Evolutionary conservation across 179 eudicot species (phyloP).

Genomic region (Pouteria campechiana): DNA sequence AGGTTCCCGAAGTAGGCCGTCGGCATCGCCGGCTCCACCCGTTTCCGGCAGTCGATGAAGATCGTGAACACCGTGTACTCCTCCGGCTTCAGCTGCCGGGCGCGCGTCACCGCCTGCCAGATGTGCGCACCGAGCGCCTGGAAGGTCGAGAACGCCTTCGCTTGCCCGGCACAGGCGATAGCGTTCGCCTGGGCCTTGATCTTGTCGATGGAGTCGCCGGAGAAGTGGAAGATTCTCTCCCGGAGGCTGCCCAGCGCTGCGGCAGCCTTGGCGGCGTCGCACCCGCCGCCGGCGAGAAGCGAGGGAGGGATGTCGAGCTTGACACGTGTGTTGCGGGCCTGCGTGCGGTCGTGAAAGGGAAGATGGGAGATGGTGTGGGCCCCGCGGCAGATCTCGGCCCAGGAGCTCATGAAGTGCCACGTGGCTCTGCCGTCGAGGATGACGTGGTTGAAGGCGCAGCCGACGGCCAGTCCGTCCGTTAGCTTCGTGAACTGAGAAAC

Average conservation of each 20-base stretch:
- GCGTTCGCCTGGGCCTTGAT: conserved; percentile 47
- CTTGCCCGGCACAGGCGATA: conserved; percentile 11
- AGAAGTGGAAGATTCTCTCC: conserved; percentile 65
- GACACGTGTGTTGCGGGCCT: conserved; percentile 72
- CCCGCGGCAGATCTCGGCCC: conserved; percentile 79
- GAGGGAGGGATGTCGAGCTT: conserved; percentile 51
- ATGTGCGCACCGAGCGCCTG: conserved; percentile 77
- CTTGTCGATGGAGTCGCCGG: conserved; percentile 39
- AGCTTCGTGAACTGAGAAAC: conserved; percentile 70
- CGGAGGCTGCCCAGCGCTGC: conserved; percentile 29
- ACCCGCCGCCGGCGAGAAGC: conserved; percentile 18
- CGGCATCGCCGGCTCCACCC: conserved; percentile 92
- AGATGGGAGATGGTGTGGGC: conserved; percentile 34
- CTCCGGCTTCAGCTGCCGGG: conserved; percentile 69
- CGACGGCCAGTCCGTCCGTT: conserved; percentile 71
- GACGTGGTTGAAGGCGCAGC: conserved; percentile 88
- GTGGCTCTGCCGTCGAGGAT: conserved; percentile 90
- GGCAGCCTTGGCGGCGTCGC: conserved; percentile 13
- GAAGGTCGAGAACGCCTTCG: conserved; percentile 64
- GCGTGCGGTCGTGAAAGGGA: conserved; percentile 76
- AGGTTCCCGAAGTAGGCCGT: conserved; percentile 86
- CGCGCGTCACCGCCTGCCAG: conserved; percentile 78
- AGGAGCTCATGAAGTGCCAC: conserved; percentile 98
- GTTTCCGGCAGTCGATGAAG: conserved; percentile 76
- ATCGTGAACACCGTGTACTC: conserved; percentile 75